Percentiles rank a stretch among this genome's conserved stretches.
Evolutionary conservation across 2,329 filamentous ascomycete genomes (phyloP).

Genomic region (Botrytis tulipae): DNA sequence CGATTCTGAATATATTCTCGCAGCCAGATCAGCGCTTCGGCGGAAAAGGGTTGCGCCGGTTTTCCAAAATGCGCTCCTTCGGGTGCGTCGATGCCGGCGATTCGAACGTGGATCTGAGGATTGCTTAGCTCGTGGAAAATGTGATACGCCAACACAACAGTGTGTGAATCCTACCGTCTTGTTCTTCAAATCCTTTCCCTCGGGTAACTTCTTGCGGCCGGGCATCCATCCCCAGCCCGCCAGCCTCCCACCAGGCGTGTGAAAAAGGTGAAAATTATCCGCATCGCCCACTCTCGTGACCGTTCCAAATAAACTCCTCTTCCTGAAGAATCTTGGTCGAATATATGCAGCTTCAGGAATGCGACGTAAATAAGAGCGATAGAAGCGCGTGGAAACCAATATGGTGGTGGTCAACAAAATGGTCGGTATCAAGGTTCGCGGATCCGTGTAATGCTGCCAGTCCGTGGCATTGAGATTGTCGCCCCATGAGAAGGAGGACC

Average conservation of each 20-base stretch:
- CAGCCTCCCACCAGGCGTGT: conserved; percentile 86
- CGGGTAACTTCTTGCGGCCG: conserved; percentile 63
- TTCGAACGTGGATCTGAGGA: conserved; percentile 76
- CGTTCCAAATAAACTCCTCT: conserved; percentile 73
- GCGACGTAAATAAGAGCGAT: conserved; percentile 76
- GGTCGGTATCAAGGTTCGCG: conserved; percentile 53
- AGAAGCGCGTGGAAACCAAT: conserved; percentile 56
- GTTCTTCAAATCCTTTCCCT: conserved; percentile 65
- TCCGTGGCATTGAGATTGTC: conserved; percentile 48
- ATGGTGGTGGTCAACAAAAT: conserved; percentile 55
- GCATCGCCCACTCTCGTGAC: conserved; percentile 96
- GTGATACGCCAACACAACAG: background rate
- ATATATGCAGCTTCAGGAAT: conserved; percentile 78
- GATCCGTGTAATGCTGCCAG: conserved; percentile 55
- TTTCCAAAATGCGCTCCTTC: conserved; percentile 91
- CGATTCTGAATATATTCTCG: conserved; percentile 66
- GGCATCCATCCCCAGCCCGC: conserved; percentile 91
- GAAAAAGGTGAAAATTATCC: conserved; percentile 91
- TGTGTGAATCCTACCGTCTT: conserved; percentile 62
- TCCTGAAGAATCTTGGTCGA: conserved; percentile 70
- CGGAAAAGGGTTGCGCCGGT: conserved; percentile 77
- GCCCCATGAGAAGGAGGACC: conserved; percentile 42
- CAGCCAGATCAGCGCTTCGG: conserved; percentile 83
- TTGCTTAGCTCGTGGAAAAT: background rate
- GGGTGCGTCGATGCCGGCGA: conserved; percentile 91